Percentiles rank a stretch among this genome's conserved stretches.
These are phyloP conservation scores for Fraxinus cuspidata DNA, from an alignment of 257 asterid species.

Conservation along the genomic window DNA sequence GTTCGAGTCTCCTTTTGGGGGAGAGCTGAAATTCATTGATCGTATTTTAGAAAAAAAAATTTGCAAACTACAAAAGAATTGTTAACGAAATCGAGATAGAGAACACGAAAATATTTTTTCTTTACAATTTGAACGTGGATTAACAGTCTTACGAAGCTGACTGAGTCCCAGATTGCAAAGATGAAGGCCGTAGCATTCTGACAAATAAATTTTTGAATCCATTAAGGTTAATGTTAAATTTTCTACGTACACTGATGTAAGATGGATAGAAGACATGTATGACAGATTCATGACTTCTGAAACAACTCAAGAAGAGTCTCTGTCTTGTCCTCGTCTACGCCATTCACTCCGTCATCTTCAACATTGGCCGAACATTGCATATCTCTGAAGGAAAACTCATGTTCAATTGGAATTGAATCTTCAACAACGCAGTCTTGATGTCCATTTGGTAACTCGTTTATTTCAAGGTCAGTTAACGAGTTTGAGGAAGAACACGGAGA, in stretches of 20 bases:
- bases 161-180: not conserved
- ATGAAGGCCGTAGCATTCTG: not conserved
- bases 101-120: not conserved
- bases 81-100: not conserved
- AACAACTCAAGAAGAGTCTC: slow-evolving; percentile 61
- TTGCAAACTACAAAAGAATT: not conserved
- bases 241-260: not conserved
- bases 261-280: not conserved
- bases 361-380: slow-evolving; percentile 24
- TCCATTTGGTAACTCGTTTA: slow-evolving; percentile 17
- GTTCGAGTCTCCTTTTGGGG: no score
- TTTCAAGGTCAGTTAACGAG: slow-evolving; percentile 41
- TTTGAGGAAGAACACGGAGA: slow-evolving; percentile 63
- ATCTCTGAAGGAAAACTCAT: slow-evolving; percentile 35
- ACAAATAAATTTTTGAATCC: not conserved
- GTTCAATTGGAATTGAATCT: slow-evolving; percentile 22
- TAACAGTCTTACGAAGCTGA: not conserved
- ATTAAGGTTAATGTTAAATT: not conserved
- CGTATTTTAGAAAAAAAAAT: no score
- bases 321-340: slow-evolving; percentile 28
- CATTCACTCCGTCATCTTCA: slow-evolving; percentile 31
- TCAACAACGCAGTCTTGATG: slow-evolving; percentile 32
- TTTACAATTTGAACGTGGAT: not conserved
- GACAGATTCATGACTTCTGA: slow-evolving; percentile 39
- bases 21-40: no score